Conservation (phyloP, 768 basidiomycete species). For the Lentinula detonsa region DNA sequence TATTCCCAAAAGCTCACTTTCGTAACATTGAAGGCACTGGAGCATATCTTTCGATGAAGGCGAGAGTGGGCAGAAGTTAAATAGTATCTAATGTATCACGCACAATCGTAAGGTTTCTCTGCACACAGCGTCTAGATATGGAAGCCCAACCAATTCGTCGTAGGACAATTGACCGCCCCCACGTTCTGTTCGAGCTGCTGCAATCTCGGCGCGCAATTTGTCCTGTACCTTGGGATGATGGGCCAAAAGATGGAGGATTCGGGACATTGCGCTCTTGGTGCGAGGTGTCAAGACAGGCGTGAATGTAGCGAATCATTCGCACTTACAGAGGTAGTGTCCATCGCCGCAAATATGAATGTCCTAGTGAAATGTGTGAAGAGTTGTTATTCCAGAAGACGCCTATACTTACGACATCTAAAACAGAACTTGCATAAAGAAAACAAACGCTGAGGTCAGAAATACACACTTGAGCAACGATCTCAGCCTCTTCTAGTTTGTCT, state of each 20-base stretch:
- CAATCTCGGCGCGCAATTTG: slow-evolving; percentile 29
- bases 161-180: slow-evolving; percentile 22
- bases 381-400: neutral
- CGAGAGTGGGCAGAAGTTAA: neutral
- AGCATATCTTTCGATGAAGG: slow-evolving; percentile 9
- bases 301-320: neutral
- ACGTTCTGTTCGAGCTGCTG: slow-evolving; percentile 14
- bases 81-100: slow-evolving; percentile 3
- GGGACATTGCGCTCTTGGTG: slow-evolving; percentile 23
- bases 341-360: slow-evolving; percentile 30
- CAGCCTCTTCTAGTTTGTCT: slow-evolving; percentile 19
- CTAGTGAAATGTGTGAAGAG: slow-evolving; percentile 1
- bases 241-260: slow-evolving; percentile 29
- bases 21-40: slow-evolving; percentile 12
- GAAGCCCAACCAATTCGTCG: slow-evolving; percentile 28
- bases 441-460: neutral
- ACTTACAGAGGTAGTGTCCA: slow-evolving; percentile 34
- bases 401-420: slow-evolving; percentile 7
- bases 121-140: slow-evolving; percentile 30
- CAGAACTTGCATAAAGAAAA: neutral
- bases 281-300: neutral
- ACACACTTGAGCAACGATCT: slow-evolving; percentile 21
- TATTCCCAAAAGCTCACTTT: slow-evolving; percentile 13
- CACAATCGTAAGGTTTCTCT: slow-evolving; percentile 35
- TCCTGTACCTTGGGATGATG: slow-evolving; percentile 21